Conservation (phyloP, 257 asterid genomes). For the Primulina tabacum region DNA sequence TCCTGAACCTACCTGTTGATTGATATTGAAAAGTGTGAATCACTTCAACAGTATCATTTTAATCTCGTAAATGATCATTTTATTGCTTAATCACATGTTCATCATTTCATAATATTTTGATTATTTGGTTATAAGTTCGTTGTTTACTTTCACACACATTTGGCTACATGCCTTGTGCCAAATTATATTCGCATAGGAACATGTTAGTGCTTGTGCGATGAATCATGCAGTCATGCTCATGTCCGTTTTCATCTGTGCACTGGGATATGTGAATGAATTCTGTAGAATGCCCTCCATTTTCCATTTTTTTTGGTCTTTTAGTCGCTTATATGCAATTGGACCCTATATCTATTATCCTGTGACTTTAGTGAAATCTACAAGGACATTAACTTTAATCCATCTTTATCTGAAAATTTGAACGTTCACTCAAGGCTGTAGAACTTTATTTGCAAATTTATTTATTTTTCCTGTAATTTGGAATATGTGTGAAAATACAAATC, state of each 20-base stretch:
- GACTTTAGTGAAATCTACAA: not conserved
- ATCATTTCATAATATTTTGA: not conserved
- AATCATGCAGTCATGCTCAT: not conserved
- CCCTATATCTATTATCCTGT: constrained; percentile 6
- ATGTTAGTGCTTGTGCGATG: constrained; percentile 4
- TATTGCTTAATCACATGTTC: not conserved
- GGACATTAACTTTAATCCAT: not conserved
- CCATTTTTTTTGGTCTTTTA: not conserved
- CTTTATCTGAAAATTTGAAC: no score
- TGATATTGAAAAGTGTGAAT: not conserved
- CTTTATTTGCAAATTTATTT: not conserved
- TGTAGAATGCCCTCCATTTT: not conserved
- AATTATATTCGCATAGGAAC: not conserved
- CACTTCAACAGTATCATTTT: not conserved
- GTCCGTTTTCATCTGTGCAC: constrained; percentile 5
- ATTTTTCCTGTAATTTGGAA: not conserved
- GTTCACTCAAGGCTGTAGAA: not conserved
- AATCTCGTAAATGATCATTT: not conserved
- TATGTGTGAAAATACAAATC: constrained; percentile 21
- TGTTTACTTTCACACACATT: no score
- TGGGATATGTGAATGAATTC: not conserved
- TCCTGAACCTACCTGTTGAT: constrained; percentile 4
- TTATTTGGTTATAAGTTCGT: no score
- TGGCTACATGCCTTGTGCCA: not conserved
- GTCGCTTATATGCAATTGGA: not conserved